Base-by-base conservation (phyloP, 176 grass and related monocot species). In the Phoenix roebelenii region DNA sequence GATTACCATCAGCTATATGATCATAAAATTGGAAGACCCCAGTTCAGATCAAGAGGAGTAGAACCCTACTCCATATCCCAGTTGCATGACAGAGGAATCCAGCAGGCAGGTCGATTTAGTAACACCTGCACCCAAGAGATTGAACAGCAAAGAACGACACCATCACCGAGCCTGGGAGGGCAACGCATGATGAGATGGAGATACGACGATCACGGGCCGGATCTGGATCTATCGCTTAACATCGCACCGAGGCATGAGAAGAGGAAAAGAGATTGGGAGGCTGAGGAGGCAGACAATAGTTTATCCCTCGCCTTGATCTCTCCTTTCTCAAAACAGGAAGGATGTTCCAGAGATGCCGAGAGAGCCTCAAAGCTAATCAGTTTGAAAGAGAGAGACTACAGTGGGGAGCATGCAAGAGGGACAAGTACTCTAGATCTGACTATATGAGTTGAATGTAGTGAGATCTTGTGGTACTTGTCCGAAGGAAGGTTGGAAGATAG, bases 391-490 rank as follows among this genome's bases (percentile, higher is more conserved):
- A 22, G 5, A 7, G 24, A 48, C 12, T 12, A 7, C 16, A 57
- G 5, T 17, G 48, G 19, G 26, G 18, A 57, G 17, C n/a, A 24
- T 44, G 22, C 23, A 55, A 29, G 24, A 58, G 28, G 19, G 66
- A 29, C 68, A 22, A 71, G 68, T 71, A 60, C 68, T 60, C 23
- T 19, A 52, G 57, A 60, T 71, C 56, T 71, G 20, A 71, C 57
- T 19, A 29, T 39, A 60, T 52, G 39, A 28, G 50, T 20, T 0
- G 15, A 71, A 71, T 71, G 68, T 30, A 44, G 68, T 71, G 68
- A 71, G 68, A 71, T 71, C 55, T 71, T 60, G 35, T 29, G 15
- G 68, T 59, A 59, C 67, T 69, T 69, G 66, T 57, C 54, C 9
- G 22, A 44, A 44, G 35, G 35, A 44, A 14, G 10, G 28, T 30